Conservation (phyloP, 2,329 filamentous ascomycete species). For the Botrytis hyacinthi region DNA sequence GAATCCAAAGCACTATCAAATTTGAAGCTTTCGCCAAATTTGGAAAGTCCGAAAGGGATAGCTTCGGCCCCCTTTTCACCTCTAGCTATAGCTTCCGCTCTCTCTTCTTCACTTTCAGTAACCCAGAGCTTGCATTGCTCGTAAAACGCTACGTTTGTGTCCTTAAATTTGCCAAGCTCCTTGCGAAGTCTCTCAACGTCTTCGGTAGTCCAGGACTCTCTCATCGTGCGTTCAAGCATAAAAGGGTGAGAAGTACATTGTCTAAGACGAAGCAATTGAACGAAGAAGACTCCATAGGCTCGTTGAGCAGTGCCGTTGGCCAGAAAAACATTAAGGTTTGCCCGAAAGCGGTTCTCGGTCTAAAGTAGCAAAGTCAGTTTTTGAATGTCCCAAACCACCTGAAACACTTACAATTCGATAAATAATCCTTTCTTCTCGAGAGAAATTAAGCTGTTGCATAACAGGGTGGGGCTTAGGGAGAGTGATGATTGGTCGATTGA, state of each 20-base stretch:
- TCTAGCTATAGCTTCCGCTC: neutral
- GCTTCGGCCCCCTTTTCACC: conserved; percentile 20
- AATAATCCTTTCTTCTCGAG: conserved; percentile 49
- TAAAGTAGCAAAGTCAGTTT: conserved; percentile 32
- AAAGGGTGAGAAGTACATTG: conserved; percentile 38
- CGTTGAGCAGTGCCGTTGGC: conserved; percentile 24
- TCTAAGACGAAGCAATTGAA: conserved; percentile 38
- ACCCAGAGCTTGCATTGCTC: conserved; percentile 35
- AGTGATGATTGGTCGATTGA: conserved; percentile 52
- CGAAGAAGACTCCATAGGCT: conserved; percentile 34
- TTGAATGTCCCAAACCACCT: conserved; percentile 14
- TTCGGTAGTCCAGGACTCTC: conserved; percentile 35
- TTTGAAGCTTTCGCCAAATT: conserved; percentile 37
- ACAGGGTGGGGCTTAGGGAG: conserved; percentile 49
- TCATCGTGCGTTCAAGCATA: conserved; percentile 37
- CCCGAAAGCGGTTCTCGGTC: conserved; percentile 40
- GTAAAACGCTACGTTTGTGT: conserved; percentile 30
- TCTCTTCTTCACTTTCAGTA: conserved; percentile 14
- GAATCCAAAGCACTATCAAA: conserved; percentile 38
- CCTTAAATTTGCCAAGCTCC: conserved; percentile 21
- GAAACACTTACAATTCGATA: conserved; percentile 53
- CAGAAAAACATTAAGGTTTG: conserved; percentile 33
- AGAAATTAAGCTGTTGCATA: conserved; percentile 49
- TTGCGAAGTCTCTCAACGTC: conserved; percentile 29
- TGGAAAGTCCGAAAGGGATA: conserved; percentile 31